Evolutionary conservation across 140 eudicot genomes (phyloP).

Genomic region (Bidens hawaiensis): DNA sequence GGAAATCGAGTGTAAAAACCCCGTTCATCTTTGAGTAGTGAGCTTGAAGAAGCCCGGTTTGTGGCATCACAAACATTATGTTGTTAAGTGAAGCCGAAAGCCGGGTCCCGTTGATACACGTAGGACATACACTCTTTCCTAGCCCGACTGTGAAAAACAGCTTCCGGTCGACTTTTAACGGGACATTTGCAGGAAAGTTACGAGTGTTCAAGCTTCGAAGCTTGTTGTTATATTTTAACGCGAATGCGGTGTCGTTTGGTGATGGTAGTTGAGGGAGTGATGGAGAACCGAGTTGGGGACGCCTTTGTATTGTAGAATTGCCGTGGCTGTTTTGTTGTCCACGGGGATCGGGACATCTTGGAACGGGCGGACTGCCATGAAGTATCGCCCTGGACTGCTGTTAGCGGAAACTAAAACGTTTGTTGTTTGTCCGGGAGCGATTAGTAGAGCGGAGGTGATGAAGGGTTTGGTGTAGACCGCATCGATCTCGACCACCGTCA

Average conservation of each 20-base stretch:
- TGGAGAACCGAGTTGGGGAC: conserved; percentile 42
- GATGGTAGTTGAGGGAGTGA: conserved; percentile 48
- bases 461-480: conserved; percentile 48
- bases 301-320: conserved; percentile 61
- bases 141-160: conserved; percentile 49
- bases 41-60: conserved; percentile 54
- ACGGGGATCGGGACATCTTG: conserved; percentile 46
- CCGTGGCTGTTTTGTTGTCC: conserved; percentile 66
- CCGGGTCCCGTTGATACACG: conserved; percentile 49
- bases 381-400: conserved; percentile 46
- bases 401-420: conserved; percentile 28
- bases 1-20: conserved; percentile 58
- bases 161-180: conserved; percentile 44
- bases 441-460: conserved; percentile 32
- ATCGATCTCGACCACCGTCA: conserved; percentile 49
- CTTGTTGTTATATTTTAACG: conserved; percentile 37
- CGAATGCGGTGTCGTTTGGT: conserved; percentile 42
- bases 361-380: conserved; percentile 65
- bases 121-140: conserved; percentile 43
- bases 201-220: conserved; percentile 49
- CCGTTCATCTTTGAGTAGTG: conserved; percentile 48
- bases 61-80: conserved; percentile 64
- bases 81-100: conserved; percentile 62
- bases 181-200: conserved; percentile 57
- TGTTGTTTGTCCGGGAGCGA: conserved; percentile 47